Base-by-base conservation (phyloP, 495 filamentous ascomycete genomes). In the Penicillium verhagenii region DNA sequence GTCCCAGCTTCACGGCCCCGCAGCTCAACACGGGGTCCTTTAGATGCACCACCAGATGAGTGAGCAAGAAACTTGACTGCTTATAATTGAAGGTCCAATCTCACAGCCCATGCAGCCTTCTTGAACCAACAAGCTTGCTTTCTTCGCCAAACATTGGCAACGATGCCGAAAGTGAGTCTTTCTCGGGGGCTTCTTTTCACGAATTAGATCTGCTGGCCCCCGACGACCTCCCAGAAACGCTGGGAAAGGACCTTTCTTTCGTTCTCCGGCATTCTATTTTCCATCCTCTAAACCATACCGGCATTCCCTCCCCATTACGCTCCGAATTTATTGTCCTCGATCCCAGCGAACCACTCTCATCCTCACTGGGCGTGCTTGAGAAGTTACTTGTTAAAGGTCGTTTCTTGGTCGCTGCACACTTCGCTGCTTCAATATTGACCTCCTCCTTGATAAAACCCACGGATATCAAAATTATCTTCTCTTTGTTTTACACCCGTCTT, bases 401-500 rank as follows among this genome's bases (percentile, higher is more conserved):
- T 46, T 79, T 81, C n/a, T 81, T 95, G 25, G 76, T 85, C 7
- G 79, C 82, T 20, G 71, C 79, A 11, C 73, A 78, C 57, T 63
- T 78, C 16, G 61, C 67, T 21, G 70, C 62, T 19, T 65, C 70
- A 7, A 70, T 78, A 14, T 47, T 79, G 26, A 74, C 79, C 0
- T 72, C 75, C 11, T 72, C 79, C 11, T 48, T 76, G 43, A 70
- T 82, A 11, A 65, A 75, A 25, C 76, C 81, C 0, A 76, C 79
- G 3, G 83, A 93, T 61, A 72, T 80, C 51, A 72, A 68, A 6
- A 65, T 76, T 26, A 87, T 97, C 26, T 92, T 96, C 68, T 68
- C 77, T 16, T 78, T 97, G 19, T 78, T 95, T 31, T 92, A 96
- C 72, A 86, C 83, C 8, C 88, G 94, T 3, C 80, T 97, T 2